Conservation (phyloP, 495 filamentous ascomycete genomes). For the Xylaria telfairii region DNA sequence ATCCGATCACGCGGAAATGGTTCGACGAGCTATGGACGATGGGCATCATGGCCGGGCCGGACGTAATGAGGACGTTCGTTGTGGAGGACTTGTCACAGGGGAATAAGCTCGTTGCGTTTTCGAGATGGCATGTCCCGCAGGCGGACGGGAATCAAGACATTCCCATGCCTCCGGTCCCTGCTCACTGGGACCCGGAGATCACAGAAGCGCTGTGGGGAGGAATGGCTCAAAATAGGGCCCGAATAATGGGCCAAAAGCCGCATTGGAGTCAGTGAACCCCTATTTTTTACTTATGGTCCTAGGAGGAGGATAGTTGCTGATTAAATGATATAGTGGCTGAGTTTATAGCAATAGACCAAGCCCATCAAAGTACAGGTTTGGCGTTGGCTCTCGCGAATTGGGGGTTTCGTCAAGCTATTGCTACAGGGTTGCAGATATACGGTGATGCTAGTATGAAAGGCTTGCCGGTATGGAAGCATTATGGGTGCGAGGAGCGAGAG, state of each 20-base stretch:
- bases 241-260: background rate
- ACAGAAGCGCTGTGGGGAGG: background rate
- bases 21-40: slow-evolving; percentile 5
- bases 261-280: slow-evolving; percentile 10
- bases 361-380: background rate
- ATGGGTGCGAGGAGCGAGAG: background rate
- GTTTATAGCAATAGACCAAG: background rate
- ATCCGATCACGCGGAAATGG: background rate
- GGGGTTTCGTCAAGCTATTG: background rate
- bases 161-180: slow-evolving; percentile 6
- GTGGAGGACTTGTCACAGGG: slow-evolving; percentile 7
- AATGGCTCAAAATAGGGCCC: background rate
- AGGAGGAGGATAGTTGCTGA: background rate
- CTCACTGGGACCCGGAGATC: slow-evolving; percentile 6
- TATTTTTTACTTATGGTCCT: too few relatives aligned
- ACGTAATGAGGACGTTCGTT: slow-evolving; percentile 7
- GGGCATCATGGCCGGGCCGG: slow-evolving; percentile 8
- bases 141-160: slow-evolving; percentile 1
- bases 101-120: slow-evolving; percentile 3
- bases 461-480: slow-evolving; percentile 8
- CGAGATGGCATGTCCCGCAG: slow-evolving; percentile 2
- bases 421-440: background rate
- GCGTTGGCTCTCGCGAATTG: background rate
- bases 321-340: background rate
- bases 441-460: slow-evolving; percentile 15